Evolutionary conservation across 176 grass and related monocot genomes (phyloP).

Genomic region (Alloteropsis semialata): DNA sequence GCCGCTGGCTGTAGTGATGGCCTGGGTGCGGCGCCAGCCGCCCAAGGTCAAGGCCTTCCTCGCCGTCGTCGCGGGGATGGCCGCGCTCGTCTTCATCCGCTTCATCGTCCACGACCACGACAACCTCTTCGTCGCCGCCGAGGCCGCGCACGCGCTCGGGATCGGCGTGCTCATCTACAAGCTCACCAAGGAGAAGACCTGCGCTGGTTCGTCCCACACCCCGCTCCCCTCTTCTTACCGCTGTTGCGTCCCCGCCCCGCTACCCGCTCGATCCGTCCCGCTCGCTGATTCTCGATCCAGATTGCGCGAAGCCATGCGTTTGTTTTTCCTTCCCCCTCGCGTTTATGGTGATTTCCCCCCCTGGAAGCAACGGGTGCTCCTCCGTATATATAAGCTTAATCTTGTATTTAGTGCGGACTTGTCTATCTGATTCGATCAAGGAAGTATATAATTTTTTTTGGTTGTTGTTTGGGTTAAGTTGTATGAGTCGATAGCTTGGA

Average conservation of each 20-base stretch:
- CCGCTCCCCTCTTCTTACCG: background rate
- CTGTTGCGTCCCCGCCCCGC: background rate
- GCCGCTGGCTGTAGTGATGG: slow-evolving; percentile 43
- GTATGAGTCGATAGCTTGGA: background rate
- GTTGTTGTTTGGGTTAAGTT: background rate
- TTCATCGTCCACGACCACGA: slow-evolving; percentile 99
- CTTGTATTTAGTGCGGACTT: background rate
- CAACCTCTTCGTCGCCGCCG: slow-evolving; percentile 93
- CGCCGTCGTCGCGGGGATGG: slow-evolving; percentile 87
- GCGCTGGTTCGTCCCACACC: slow-evolving; percentile 51
- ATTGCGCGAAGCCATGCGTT: background rate
- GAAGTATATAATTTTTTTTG: background rate
- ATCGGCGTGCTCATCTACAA: slow-evolving; percentile 92
- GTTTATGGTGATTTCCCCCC: background rate
- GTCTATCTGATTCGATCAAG: background rate
- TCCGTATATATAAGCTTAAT: slow-evolving; percentile 7
- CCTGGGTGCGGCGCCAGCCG: slow-evolving; percentile 84
- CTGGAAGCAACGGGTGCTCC: background rate
- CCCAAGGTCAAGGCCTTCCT: slow-evolving; percentile 99
- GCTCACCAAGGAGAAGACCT: slow-evolving; percentile 97
- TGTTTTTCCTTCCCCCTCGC: background rate
- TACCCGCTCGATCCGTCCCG: slow-evolving; percentile 37
- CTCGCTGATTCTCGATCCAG: slow-evolving; percentile 12
- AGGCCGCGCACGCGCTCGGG: slow-evolving; percentile 81
- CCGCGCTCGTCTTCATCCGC: slow-evolving; percentile 86